Conservation (phyloP, 2,329 filamentous ascomycete species). For the Ploettnerulaceae sp. region DNA sequence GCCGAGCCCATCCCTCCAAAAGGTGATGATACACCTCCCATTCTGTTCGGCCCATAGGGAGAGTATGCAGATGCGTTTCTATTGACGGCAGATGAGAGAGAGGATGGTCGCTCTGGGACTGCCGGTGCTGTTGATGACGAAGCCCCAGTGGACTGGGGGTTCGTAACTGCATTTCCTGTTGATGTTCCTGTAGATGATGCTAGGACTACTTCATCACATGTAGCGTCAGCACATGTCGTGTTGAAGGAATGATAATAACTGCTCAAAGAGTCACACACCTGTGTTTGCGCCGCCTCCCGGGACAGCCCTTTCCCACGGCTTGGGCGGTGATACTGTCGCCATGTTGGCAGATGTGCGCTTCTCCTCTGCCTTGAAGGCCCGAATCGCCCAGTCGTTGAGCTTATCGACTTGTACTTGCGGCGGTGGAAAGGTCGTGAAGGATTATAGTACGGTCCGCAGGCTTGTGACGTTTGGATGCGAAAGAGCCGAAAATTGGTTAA, state of each 20-base stretch:
- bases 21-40: conserved; percentile 43
- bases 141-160: conserved; percentile 38
- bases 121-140: conserved; percentile 49
- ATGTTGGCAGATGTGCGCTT: conserved; percentile 18
- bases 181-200: conserved; percentile 33
- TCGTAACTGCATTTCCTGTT: conserved; percentile 40
- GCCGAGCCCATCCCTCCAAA: conserved; percentile 36
- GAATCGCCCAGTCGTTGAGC: conserved; percentile 7
- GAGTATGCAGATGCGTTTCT: conserved; percentile 85
- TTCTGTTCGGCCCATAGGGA: conserved; percentile 50
- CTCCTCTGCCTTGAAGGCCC: conserved; percentile 10
- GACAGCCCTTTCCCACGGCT: conserved; percentile 85
- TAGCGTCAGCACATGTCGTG: conserved; percentile 14
- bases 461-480: conserved; percentile 15
- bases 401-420: conserved; percentile 14
- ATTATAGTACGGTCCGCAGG: conserved; percentile 9
- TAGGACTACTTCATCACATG: conserved; percentile 8
- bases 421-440: not conserved
- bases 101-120: conserved; percentile 74
- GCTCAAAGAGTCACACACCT: conserved; percentile 27
- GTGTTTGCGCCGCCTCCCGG: conserved; percentile 25
- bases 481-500: conserved; percentile 1
- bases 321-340: conserved; percentile 76
- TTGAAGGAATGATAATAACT: conserved; percentile 2
- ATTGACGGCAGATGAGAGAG: conserved; percentile 75